Base-by-base conservation (phyloP, 1,284 basidiomycete genomes). In the Trichosporon inkin region DNA sequence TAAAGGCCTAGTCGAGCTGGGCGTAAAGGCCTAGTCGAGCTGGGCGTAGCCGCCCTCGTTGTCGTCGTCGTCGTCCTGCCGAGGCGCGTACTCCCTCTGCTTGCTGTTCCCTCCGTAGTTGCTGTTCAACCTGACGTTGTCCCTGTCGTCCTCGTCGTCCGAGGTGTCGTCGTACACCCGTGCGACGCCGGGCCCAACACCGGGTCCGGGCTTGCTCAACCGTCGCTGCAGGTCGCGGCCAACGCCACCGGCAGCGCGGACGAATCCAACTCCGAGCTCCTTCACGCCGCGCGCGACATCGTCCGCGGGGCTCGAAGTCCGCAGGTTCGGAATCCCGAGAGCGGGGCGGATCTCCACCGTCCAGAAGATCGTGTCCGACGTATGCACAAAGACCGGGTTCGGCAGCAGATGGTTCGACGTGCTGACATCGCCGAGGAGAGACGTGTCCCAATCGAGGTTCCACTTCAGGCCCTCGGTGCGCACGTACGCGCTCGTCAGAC, bases 321-420 rank as follows among this genome's bases (percentile, higher is more conserved):
- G 68, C 68, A n/a, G 66, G 61, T 11, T 56, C 6, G 28, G 74
- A 61, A 68, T 66, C 65, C 60, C 38, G 37, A 66, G 56, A 8
- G 34, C 49, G 20, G 34, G 54, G 6, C 63, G 63, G 53, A 79
- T 75, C 62, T 92, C 90, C 53, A 84, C 84, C 17, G 87, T 90
- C 93, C 93, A 99, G 83, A 90, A 89, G 36, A 98, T 87, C 0
- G 92, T 89, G 60, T 82, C 84, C 22, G 88, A 84, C 0, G 92
- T 97, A 69, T 84, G 83, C 54, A 98, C 79, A 67, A 82, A 60
- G 1, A 78, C 75, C 8, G 62, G 22, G 6, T 82, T 81, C 0
- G 85, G 85, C 0, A 90, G 73, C 1, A 97, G 80, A 67, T 95
- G 91, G 71, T 98, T 99, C 0, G 92, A 95, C 0, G 93, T 95